Conservation (phyloP, 2,329 filamentous ascomycete species). For the Cladosporium sphaerospermum region DNA sequence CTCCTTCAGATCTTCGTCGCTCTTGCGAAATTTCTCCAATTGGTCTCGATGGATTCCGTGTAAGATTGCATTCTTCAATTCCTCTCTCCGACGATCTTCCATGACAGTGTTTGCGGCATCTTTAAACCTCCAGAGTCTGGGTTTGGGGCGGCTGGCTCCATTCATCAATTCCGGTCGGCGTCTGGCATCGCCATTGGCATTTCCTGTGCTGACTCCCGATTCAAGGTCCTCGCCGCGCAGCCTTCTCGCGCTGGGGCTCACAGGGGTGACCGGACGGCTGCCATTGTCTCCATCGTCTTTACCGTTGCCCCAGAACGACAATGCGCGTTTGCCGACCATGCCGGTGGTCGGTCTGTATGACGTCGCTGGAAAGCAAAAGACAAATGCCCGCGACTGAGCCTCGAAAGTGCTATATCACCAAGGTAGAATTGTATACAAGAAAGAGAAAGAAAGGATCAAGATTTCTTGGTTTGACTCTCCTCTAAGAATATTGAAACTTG, state of each 20-base stretch:
- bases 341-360: not conserved
- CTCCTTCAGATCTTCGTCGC: slow-evolving; percentile 47
- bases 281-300: not conserved
- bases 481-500: not conserved
- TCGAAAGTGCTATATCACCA: not conserved
- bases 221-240: not conserved
- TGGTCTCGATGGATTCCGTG: slow-evolving; percentile 41
- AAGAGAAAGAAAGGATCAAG: not conserved
- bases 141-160: slow-evolving; percentile 17
- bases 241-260: not conserved
- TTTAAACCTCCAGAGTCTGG: slow-evolving; percentile 37
- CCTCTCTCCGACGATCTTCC: slow-evolving; percentile 38
- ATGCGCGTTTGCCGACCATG: slow-evolving; percentile 28
- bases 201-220: slow-evolving; percentile 2
- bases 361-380: not conserved
- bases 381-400: not conserved
- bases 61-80: slow-evolving; percentile 46
- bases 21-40: slow-evolving; percentile 47
- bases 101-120: slow-evolving; percentile 44
- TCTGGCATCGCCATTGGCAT: slow-evolving; percentile 4
- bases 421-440: not conserved
- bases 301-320: slow-evolving; percentile 11
- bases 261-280: not conserved
- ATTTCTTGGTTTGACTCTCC: not conserved
- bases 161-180: slow-evolving; percentile 6